Percentiles rank a stretch among this genome's conserved stretches.
Evolutionary conservation across 2,329 filamentous ascomycete species (phyloP).

Genomic region (Epichloe sp.): DNA sequence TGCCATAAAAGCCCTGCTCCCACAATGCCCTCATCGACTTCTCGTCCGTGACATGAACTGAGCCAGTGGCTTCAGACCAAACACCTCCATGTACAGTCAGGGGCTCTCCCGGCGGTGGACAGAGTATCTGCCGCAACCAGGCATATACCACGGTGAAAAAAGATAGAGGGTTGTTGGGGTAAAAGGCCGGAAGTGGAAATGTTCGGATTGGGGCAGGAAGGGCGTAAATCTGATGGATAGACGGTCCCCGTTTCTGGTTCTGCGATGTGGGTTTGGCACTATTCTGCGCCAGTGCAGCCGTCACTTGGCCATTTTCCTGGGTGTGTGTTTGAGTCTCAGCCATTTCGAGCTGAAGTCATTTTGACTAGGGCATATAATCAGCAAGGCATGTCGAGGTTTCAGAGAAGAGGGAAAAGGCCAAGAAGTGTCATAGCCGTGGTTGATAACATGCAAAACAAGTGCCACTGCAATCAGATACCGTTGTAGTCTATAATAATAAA

Average conservation of each 20-base stretch:
- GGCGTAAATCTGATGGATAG: slow-evolving; percentile 62
- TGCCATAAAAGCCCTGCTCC: slow-evolving; percentile 97
- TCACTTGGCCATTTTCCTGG: slow-evolving; percentile 7
- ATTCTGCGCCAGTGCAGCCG: slow-evolving; percentile 8
- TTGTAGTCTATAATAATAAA: slow-evolving; percentile 79
- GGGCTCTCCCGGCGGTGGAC: slow-evolving; percentile 52
- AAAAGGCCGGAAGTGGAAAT: slow-evolving; percentile 74
- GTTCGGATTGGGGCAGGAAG: slow-evolving; percentile 69
- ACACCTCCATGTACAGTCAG: slow-evolving; percentile 54
- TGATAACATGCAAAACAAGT: slow-evolving; percentile 6
- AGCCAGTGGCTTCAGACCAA: slow-evolving; percentile 71
- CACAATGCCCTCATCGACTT: slow-evolving; percentile 69
- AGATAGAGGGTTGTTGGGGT: slow-evolving; percentile 86
- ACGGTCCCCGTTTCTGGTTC: slow-evolving; percentile 24
- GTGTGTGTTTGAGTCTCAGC: slow-evolving; percentile 23
- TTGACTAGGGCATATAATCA: slow-evolving; percentile 22
- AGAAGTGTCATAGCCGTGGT: not conserved
- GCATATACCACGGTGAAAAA: slow-evolving; percentile 66
- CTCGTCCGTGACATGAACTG: slow-evolving; percentile 70
- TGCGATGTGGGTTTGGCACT: slow-evolving; percentile 9
- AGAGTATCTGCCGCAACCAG: slow-evolving; percentile 61
- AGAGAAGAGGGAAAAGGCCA: not conserved
- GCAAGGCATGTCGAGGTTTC: not conserved
- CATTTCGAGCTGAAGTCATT: slow-evolving; percentile 33
- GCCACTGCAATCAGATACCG: slow-evolving; percentile 71